Conservation (phyloP, 176 grass and related monocot species). For the Tuctoria greenei region DNA sequence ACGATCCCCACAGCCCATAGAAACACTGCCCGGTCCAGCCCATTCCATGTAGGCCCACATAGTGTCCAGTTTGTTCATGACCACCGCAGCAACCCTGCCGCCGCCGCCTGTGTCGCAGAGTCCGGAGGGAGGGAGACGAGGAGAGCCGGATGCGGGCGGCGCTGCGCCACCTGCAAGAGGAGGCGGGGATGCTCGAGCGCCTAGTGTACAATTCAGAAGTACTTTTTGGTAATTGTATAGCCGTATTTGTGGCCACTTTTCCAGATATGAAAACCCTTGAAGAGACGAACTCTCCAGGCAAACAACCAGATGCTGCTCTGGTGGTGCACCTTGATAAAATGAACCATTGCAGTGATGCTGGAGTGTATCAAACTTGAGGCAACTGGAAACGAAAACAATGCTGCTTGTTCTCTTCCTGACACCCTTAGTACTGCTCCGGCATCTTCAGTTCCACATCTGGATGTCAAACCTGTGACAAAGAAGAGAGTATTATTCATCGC, state of each 20-base stretch:
- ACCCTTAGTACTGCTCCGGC: neutral
- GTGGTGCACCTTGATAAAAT: conserved; percentile 29
- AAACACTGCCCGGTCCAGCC: too few relatives aligned
- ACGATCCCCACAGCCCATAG: too few relatives aligned
- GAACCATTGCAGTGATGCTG: conserved; percentile 1
- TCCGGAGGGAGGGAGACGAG: conserved; percentile 11
- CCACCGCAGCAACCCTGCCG: too few relatives aligned
- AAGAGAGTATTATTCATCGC: conserved; percentile 59
- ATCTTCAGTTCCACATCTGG: neutral
- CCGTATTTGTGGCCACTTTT: neutral
- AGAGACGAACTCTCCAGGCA: neutral
- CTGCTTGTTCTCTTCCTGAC: neutral
- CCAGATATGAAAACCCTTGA: conserved; percentile 12
- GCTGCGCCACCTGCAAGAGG: conserved; percentile 46
- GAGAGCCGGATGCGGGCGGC: conserved; percentile 33
- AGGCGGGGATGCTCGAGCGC: conserved; percentile 59
- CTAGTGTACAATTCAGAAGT: conserved; percentile 46
- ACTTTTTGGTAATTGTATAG: neutral
- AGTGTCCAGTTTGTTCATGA: too few relatives aligned
- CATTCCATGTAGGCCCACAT: too few relatives aligned
- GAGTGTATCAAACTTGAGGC: neutral
- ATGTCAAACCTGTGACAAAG: conserved; percentile 35
- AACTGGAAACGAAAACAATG: neutral
- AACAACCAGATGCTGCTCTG: neutral
- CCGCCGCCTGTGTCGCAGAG: neutral